Conservation (phyloP, 2,329 filamentous ascomycete genomes). For the Juglanconis sp. region DNA sequence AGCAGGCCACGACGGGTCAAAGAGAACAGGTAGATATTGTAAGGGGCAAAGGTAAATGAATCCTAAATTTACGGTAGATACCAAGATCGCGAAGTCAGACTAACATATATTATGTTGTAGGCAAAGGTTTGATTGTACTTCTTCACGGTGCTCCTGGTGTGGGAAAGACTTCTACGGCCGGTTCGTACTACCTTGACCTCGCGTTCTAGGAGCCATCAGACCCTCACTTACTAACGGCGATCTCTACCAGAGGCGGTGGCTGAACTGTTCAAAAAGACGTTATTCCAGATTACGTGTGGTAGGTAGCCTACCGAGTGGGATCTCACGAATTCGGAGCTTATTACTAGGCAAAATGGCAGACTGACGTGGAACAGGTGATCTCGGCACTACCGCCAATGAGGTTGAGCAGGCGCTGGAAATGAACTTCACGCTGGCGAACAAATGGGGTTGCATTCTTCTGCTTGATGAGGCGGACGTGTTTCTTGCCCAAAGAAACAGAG, state of each 20-base stretch:
- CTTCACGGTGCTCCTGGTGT: constrained; percentile 31
- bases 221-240: background rate
- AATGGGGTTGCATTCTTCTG: constrained; percentile 40
- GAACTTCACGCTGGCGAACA: constrained; percentile 25
- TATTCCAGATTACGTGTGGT: no score
- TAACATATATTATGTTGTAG: constrained; percentile 1
- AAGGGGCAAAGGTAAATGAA: constrained; percentile 29
- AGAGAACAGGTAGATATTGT: constrained; percentile 28
- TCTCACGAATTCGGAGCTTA: no score
- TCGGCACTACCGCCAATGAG: no score
- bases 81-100: background rate
- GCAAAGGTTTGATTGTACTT: constrained; percentile 31
- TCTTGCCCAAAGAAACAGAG: constrained; percentile 25
- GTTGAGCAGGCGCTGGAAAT: no score
- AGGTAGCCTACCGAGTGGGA: no score
- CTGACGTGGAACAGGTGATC: no score
- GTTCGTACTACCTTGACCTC: constrained; percentile 9
- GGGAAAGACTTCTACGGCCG: constrained; percentile 32
- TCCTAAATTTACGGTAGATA: background rate
- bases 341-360: no score
- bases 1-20: constrained; percentile 7
- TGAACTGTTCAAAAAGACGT: no score
- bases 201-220: no score
- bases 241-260: background rate
- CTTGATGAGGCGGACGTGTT: constrained; percentile 43